Base-by-base conservation (phyloP, 371 early-diverging fungal species). In the Rhizomucor miehei region DNA sequence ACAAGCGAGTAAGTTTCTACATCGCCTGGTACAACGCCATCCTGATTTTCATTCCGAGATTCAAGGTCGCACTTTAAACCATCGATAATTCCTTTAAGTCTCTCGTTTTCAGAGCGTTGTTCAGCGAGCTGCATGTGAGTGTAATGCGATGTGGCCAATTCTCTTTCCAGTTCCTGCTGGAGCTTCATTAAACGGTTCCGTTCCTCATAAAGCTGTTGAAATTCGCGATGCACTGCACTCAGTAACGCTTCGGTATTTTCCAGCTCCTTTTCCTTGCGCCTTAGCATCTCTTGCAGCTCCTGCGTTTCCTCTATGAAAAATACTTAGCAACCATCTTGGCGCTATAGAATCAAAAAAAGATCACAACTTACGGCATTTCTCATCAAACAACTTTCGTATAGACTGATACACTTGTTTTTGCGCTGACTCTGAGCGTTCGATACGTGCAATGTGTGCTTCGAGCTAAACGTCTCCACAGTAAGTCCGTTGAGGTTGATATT, bases 331-430 rank as follows among this genome's bases (percentile, higher is more conserved):
- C 23, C 46, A 29, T 40, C 29, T 19, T 48, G 56, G 14, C 6
- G 19, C 35, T 13, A 35, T 34, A 6, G 8, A 16, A 3, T 5
- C 20, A 14, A 23, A 9, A 12, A 1, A 10, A 4, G 29, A 8
- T 21, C 13, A 17, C 23, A 19, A 52, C 63, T 60, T 75, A 80
- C 80, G 59, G 51, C 81, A 74, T 60, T 80, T 78, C 40, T 77
- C 81, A 56, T 77, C 81, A 57, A 76, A 76, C 23, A 75, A 49
- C 10, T 35, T 40, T 37, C 65, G 69, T 20, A 80, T 71, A 1
- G 76, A 74, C 24, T 61, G 11, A 52, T 80, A 76, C 3, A 78
- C 69, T 52, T 80, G 78, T 40, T 71, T 80, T 51, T 80, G 78
- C 17, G 73, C 71, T 23, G 75, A 69, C 55, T 77, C 71, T 36